Evolutionary conservation across 495 filamentous ascomycete genomes (phyloP).

Genomic region (Hypoxylon intermedium): DNA sequence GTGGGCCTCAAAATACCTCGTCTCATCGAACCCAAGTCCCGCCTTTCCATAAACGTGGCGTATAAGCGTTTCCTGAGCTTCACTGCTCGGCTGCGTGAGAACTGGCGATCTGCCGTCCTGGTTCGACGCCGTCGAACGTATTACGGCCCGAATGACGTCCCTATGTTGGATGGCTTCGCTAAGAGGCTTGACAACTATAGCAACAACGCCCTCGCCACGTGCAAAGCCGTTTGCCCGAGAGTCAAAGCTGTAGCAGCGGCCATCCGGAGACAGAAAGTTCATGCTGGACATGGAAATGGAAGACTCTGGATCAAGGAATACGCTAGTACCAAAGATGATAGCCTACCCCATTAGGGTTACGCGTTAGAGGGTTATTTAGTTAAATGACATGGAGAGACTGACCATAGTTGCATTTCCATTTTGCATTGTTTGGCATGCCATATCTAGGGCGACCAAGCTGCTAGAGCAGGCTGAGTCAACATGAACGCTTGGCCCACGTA

Average conservation of each 20-base stretch:
- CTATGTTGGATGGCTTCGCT: constrained; percentile 55
- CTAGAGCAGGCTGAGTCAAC: not conserved
- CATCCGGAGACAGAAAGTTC: constrained; percentile 42
- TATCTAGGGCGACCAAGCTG: too few species aligned
- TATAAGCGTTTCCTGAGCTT: constrained; percentile 59
- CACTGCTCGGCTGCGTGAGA: constrained; percentile 16
- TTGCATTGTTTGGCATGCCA: not conserved
- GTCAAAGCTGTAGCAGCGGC: constrained; percentile 51
- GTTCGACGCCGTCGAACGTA: constrained; percentile 62
- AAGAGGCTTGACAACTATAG: constrained; percentile 60
- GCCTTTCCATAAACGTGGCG: constrained; percentile 49
- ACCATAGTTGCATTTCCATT: too few species aligned
- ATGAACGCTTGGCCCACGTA: not conserved
- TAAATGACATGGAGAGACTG: too few species aligned
- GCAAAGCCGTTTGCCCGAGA: constrained; percentile 65
- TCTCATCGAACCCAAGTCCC: constrained; percentile 54
- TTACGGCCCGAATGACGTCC: constrained; percentile 63
- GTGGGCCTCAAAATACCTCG: constrained; percentile 57
- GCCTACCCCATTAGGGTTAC: constrained; percentile 28
- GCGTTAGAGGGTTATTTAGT: too few species aligned
- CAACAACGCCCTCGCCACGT: constrained; percentile 62
- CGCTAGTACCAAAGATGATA: constrained; percentile 51
- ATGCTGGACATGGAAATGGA: constrained; percentile 8
- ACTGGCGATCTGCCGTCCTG: constrained; percentile 58
- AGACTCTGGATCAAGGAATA: constrained; percentile 47